Base-by-base conservation (phyloP, 768 basidiomycete genomes). In the Panellus pusillus region DNA sequence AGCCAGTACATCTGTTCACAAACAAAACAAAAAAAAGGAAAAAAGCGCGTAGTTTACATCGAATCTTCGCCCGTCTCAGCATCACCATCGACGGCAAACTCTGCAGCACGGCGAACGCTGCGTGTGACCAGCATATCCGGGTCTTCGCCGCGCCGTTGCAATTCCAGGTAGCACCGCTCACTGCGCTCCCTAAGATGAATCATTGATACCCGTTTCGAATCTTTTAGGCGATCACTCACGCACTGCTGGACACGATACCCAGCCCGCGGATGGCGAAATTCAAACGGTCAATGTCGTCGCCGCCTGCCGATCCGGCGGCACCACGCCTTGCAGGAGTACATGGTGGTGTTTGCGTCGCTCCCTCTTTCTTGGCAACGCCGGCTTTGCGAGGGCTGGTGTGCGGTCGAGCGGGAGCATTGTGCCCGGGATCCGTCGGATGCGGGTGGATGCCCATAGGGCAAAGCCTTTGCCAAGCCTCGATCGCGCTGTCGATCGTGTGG, bases 251-350 rank as follows among this genome's bases (percentile, higher is more conserved):
- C 1, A 54, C 14, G 3, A 54, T 31, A 1, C 52, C 52, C 0
- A 6, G 46, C 0, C 52, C 52, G 3, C 46, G 46, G n/a, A 54
- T 54, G 0, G 52, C 46, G 18, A 53, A 54, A 9, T 53, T 54
- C 8, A 43, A 38, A 6, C 18, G 13, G 27, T 24, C 47, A 9
- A 48, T 48, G 9, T 24, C 5, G 2, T 2, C 12, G 6, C 17
- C 3, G 14, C 9, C 11, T n/a, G n/a, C n/a, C n/a, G n/a, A n/a
- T n/a, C n/a, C n/a, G n/a, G n/a, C n/a, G n/a, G n/a, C n/a, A n/a
- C n/a, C n/a, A n/a, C n/a, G n/a, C n/a, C n/a, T n/a, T n/a, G n/a
- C n/a, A n/a, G n/a, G n/a, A n/a, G 18, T 0, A 24, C 38, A 13
- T 24, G 42, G 36, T 28, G 42, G 0, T 18, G 43, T 13, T 38